Conservation (phyloP, 352 stramenopile species). For the Phytophthora meadii region DNA sequence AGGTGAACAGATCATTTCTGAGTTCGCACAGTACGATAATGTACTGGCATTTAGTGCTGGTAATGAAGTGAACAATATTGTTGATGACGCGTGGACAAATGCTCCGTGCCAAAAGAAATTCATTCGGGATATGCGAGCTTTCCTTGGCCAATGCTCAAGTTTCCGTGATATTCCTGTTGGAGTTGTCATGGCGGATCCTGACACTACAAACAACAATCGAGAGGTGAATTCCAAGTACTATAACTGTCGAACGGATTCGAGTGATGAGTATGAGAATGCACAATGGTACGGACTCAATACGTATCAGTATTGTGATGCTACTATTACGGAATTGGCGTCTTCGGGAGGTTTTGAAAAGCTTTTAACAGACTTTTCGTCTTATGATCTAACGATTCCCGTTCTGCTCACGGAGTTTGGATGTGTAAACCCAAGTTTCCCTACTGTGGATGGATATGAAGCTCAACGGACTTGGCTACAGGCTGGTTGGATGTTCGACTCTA, state of each 20-base stretch:
- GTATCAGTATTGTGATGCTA: slow-evolving; percentile 80
- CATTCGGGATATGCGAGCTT: slow-evolving; percentile 83
- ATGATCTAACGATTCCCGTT: slow-evolving; percentile 77
- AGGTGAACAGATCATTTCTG: slow-evolving; percentile 77
- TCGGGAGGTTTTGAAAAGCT: slow-evolving; percentile 70
- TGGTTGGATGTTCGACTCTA: slow-evolving; percentile 56
- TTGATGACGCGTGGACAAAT: slow-evolving; percentile 52
- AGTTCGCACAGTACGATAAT: slow-evolving; percentile 90
- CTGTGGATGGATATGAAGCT: slow-evolving; percentile 68
- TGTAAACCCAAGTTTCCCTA: slow-evolving; percentile 69
- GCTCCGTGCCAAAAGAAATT: slow-evolving; percentile 92
- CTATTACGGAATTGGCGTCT: slow-evolving; percentile 47
- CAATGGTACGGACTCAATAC: slow-evolving; percentile 91
- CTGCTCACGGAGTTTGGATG: slow-evolving; percentile 90
- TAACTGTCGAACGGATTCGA: slow-evolving; percentile 78
- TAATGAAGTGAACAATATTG: slow-evolving; percentile 87
- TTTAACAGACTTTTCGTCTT: slow-evolving; percentile 60
- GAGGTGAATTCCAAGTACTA: slow-evolving; percentile 85
- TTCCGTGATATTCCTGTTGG: slow-evolving; percentile 80
- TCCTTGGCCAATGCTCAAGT: slow-evolving; percentile 58
- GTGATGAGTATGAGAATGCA: slow-evolving; percentile 75
- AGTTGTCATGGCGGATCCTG: slow-evolving; percentile 68
- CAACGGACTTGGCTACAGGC: slow-evolving; percentile 75
- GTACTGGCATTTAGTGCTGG: slow-evolving; percentile 78
- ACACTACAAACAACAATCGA: slow-evolving; percentile 57